Conservation (phyloP, 495 filamentous ascomycete species). For the Penicillium desertorum region DNA sequence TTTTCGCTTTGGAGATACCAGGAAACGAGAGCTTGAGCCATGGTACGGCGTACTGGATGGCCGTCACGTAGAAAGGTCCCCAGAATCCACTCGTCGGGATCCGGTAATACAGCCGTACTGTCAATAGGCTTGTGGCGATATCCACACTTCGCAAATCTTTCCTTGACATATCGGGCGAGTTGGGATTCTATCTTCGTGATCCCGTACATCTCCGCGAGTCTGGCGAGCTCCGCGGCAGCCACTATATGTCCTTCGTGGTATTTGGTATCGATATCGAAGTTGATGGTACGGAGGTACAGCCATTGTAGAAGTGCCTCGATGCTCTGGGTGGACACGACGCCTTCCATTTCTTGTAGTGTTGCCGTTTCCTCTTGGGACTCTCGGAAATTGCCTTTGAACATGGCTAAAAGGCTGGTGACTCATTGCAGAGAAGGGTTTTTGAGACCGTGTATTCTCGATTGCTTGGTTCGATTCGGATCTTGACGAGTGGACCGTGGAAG, state of each 20-base stretch:
- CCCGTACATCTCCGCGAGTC: constrained; percentile 30
- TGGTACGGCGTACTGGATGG: constrained; percentile 24
- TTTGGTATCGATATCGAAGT: constrained; percentile 16
- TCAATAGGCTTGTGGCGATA: too few species aligned
- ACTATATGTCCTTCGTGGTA: constrained; percentile 18
- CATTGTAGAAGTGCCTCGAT: constrained; percentile 30
- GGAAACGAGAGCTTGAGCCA: constrained; percentile 26
- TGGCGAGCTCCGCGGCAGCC: constrained; percentile 27
- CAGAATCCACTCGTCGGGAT: too few species aligned
- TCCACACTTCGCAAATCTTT: not conserved
- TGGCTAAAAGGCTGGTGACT: too few species aligned
- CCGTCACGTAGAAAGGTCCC: constrained; percentile 21
- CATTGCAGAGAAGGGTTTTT: too few species aligned
- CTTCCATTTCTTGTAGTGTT: constrained; percentile 26
- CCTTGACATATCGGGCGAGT: constrained; percentile 22
- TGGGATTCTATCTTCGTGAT: constrained; percentile 24
- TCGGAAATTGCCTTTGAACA: too few species aligned
- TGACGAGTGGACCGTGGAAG: too few species aligned
- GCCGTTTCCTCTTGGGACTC: constrained; percentile 1
- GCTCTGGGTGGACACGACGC: constrained; percentile 12
- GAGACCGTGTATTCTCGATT: too few species aligned
- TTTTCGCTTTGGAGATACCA: constrained; percentile 19
- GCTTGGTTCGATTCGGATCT: too few species aligned
- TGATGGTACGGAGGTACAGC: constrained; percentile 24
- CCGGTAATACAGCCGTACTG: too few species aligned